These are phyloP conservation scores for Fusarium sp. DNA, from an alignment of 2,329 filamentous ascomycete species.

Conservation along the genomic window DNA sequence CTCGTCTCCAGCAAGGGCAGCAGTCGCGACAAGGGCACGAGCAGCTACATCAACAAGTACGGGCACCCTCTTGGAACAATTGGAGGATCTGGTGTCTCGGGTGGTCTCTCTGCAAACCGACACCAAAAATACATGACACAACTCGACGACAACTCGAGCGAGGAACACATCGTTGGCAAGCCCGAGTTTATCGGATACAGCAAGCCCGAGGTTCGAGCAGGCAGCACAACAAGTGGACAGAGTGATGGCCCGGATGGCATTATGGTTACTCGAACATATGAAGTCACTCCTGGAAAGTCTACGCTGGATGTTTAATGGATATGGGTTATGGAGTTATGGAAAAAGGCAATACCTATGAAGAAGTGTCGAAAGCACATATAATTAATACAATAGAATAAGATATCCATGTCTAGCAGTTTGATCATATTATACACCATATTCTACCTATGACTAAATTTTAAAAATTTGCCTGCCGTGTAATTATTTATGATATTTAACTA, in stretches of 20 bases:
- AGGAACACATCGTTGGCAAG: conserved; percentile 47
- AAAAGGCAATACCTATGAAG: neutral
- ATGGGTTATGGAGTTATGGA: conserved; percentile 7
- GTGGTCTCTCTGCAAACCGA: conserved; percentile 17
- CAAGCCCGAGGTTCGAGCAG: conserved; percentile 36
- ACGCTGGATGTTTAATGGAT: conserved; percentile 37
- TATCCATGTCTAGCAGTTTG: neutral
- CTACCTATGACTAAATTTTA: neutral
- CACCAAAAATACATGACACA: conserved; percentile 40
- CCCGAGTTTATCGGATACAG: conserved; percentile 29
- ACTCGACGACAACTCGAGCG: conserved; percentile 46
- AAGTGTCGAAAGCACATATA: neutral
- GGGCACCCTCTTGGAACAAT: conserved; percentile 44
- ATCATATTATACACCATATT: too few species aligned
- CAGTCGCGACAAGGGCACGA: conserved; percentile 41
- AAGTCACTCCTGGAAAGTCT: conserved; percentile 39
- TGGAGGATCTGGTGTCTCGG: conserved; percentile 33
- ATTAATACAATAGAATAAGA: neutral
- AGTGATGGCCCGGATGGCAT: conserved; percentile 34
- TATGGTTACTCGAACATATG: conserved; percentile 42
- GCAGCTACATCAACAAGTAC: conserved; percentile 41
- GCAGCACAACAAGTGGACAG: conserved; percentile 35
- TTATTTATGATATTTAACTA: neutral
- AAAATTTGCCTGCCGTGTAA: neutral
- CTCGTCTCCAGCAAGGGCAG: conserved; percentile 49